Base-by-base conservation (phyloP, 345 rosid genomes). In the Heritiera littoralis region DNA sequence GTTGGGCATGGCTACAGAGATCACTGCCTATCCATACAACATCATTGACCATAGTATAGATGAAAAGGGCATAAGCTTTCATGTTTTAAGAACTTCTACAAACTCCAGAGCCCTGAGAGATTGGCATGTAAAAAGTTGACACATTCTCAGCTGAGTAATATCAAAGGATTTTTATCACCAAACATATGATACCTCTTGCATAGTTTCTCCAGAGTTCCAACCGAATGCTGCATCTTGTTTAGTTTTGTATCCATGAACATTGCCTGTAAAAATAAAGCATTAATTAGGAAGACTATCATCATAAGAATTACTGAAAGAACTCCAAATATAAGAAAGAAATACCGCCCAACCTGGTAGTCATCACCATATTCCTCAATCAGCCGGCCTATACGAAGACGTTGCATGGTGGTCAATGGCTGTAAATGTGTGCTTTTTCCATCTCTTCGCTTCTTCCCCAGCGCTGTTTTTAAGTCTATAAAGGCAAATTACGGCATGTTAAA, bases 211-310 rank as follows among this genome's bases (percentile, higher is more conserved):
- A 96, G 84, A 17, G 90, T 89, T 6, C 87, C 92, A 55, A 86
- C 75, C 2, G 98, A 87, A 83, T 94, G 98, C 89, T 94, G 97
- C 99, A 96, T 92, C 7, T 86, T 73, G 78, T 95, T 93, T 40
- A 93, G 86, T 86, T 95, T 95, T 10, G 87, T 83, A 77, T 95
- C 99, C 91, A 89, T 91, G 85, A 82, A 89, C 98, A 96, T 94
- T 12, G 84, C 92, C 98, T 93, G 93, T 59, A 54, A 54, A 54
- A 70, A 77, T 10, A 63, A 48, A 61, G 28, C 23, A 23, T 10
- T 54, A 7, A 51, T 66, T 30, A 77, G 41, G 41, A 74, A 68
- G 66, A 56, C 65, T 65, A 69, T 60, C 71, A 54, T 11, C 72
- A 49, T 15, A 80, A 49, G 23, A 17, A 76, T 23, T 58, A 72